These are phyloP conservation scores for Nicotiana sylvestris DNA, from an alignment of 257 asterid species.

Conservation along the genomic window DNA sequence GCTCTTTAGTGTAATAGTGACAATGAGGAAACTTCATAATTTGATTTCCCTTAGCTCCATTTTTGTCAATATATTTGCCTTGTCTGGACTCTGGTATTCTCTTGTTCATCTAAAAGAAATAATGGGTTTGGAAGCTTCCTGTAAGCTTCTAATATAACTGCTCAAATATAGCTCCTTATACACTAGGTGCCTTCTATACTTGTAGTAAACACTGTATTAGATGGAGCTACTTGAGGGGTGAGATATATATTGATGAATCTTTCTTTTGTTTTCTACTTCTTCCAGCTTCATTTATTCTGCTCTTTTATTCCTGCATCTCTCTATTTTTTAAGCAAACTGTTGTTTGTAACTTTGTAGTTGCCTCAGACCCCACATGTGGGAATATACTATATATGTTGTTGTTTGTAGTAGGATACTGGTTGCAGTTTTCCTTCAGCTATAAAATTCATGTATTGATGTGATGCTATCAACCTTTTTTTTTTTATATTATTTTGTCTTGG, in stretches of 20 bases:
- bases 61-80: not conserved
- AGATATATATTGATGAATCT: no score
- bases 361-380: no score
- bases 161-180: not conserved
- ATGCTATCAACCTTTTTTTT: not conserved
- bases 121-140: not conserved
- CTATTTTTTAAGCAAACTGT: not conserved
- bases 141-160: not conserved
- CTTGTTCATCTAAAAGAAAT: not conserved
- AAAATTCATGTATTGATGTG: not conserved
- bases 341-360: not conserved
- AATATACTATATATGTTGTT: no score
- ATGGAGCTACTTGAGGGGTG: not conserved
- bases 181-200: not conserved
- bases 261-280: not conserved
- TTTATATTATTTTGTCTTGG: not conserved
- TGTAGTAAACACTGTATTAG: not conserved
- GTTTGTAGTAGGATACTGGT: not conserved
- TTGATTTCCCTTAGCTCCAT: no score
- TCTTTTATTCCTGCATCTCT: not conserved
- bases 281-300: no score
- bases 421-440: not conserved
- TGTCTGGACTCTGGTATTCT: not conserved
- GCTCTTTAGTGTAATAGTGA: no score
- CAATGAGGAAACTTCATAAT: no score